These are phyloP conservation scores for Neurospora sp. DNA, from an alignment of 495 filamentous ascomycete genomes.

Conservation along the genomic window DNA sequence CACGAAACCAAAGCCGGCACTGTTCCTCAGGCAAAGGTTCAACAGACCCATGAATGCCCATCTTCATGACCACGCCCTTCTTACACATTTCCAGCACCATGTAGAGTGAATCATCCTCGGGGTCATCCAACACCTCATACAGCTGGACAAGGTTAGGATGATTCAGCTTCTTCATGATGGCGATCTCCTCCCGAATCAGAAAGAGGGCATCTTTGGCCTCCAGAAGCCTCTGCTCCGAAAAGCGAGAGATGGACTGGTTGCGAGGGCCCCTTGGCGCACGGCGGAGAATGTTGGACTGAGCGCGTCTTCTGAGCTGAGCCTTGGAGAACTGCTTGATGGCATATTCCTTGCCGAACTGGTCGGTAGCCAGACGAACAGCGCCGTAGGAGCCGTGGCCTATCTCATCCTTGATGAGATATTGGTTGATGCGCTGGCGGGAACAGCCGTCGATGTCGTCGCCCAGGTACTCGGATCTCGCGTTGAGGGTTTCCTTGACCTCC, in stretches of 20 bases:
- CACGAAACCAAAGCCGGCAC: slow-evolving; percentile 87
- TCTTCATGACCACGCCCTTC: slow-evolving; percentile 95
- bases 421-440: slow-evolving; percentile 74
- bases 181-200: slow-evolving; percentile 92
- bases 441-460: slow-evolving; percentile 75
- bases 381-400: slow-evolving; percentile 94
- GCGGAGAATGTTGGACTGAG: slow-evolving; percentile 83
- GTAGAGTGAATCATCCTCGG: slow-evolving; percentile 88
- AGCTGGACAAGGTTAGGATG: slow-evolving; percentile 88
- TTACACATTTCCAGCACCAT: slow-evolving; percentile 99
- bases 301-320: slow-evolving; percentile 78
- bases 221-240: slow-evolving; percentile 32
- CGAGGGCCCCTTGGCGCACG: slow-evolving; percentile 25
- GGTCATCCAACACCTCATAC: slow-evolving; percentile 91
- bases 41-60: slow-evolving; percentile 73
- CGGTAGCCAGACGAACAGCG: slow-evolving; percentile 81
- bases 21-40: slow-evolving; percentile 75
- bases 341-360: slow-evolving; percentile 89
- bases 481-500: slow-evolving; percentile 83
- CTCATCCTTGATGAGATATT: slow-evolving; percentile 90
- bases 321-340: slow-evolving; percentile 98
- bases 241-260: slow-evolving; percentile 48
- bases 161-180: slow-evolving; percentile 98
- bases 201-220: slow-evolving; percentile 70
- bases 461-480: slow-evolving; percentile 78